Base-by-base conservation (phyloP, 2,329 filamentous ascomycete genomes). In the Pseudocercospora macadamiae region DNA sequence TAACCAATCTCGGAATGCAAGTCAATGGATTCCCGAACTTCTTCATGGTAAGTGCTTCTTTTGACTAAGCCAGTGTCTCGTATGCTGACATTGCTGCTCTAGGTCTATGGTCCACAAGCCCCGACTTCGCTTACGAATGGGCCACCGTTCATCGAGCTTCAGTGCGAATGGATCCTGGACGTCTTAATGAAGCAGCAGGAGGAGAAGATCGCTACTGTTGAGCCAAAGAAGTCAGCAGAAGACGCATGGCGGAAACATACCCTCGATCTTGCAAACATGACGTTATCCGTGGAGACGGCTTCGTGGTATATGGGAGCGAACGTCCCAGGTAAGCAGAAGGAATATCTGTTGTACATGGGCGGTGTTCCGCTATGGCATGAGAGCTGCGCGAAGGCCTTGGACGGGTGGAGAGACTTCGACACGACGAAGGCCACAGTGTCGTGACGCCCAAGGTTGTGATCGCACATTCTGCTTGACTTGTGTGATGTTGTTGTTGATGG, bases 111-210 rank as follows among this genome's bases (percentile, higher is more conserved):
- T 44, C 49, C 47, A 18, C 42, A 55, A 26, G 59, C 64, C 18
- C 78, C 77, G 1, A 79, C 78, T 0, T 76, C 76, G 1, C 78
- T 79, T 54, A 73, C 71, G 36, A 80, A 80, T 49, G 78, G 78
- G 0, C 78, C 78, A 2, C 76, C 70, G 9, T 79, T 77, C 56
- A 67, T 78, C 19, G 77, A 80, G 59, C 70, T 73, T 3, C 77
- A 80, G 63, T 75, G 72, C 26, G 75, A 80, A 49, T 80, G 75
- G 73, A 79, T 80, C 51, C 68, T 78, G 18, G 72, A 77, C 47
- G 73, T 75, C 5, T 74, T 80, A 54, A 68, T 68, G n/a, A 74
- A 74, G 64, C 65, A 76, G n/a, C 65, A 69, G 49, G 70, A 75
- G 5, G 70, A 77, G 49, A 71, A 71, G 2, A 73, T 78, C 49